Conservation (phyloP, 1,139 yeast genomes). For the Taiozyma onychis region DNA sequence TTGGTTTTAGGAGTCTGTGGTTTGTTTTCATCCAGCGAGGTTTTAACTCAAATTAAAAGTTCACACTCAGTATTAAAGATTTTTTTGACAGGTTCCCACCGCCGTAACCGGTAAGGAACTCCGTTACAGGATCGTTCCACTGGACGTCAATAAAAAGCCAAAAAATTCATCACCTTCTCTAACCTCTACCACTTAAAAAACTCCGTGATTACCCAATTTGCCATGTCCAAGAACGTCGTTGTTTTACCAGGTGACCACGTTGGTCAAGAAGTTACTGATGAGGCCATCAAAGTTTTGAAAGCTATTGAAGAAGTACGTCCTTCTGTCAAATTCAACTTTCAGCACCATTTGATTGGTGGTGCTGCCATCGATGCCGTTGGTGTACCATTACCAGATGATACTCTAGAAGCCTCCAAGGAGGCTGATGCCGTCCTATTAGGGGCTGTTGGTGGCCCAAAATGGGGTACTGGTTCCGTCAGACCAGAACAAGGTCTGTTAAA, state of each 20-base stretch:
- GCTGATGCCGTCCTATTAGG: constrained; percentile 95
- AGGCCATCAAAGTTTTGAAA: constrained; percentile 84
- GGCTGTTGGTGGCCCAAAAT: constrained; percentile 98
- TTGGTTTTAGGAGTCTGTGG: too few relatives aligned
- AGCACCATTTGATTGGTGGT: constrained; percentile 89
- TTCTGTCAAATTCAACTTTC: constrained; percentile 62
- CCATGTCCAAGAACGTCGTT: constrained; percentile 58
- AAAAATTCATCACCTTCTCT: not conserved
- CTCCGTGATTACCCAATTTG: not conserved
- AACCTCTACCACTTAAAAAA: not conserved
- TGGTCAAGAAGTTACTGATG: constrained; percentile 83
- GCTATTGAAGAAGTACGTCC: constrained; percentile 69
- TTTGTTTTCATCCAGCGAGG: too few relatives aligned
- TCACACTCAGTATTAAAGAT: too few relatives aligned
- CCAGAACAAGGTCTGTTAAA: constrained; percentile 95
- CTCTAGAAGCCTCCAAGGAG: constrained; percentile 76
- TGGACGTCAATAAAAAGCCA: not conserved
- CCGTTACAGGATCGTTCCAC: not conserved
- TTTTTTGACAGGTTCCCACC: too few relatives aligned
- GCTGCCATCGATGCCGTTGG: constrained; percentile 98
- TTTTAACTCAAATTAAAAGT: too few relatives aligned
- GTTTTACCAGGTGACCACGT: constrained; percentile 96
- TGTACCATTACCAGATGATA: constrained; percentile 80
- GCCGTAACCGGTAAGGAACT: not conserved
- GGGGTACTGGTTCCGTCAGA: constrained; percentile 87